Base-by-base conservation (phyloP, 129 eudicot genomes). In the Heracleum sosnowskyi region DNA sequence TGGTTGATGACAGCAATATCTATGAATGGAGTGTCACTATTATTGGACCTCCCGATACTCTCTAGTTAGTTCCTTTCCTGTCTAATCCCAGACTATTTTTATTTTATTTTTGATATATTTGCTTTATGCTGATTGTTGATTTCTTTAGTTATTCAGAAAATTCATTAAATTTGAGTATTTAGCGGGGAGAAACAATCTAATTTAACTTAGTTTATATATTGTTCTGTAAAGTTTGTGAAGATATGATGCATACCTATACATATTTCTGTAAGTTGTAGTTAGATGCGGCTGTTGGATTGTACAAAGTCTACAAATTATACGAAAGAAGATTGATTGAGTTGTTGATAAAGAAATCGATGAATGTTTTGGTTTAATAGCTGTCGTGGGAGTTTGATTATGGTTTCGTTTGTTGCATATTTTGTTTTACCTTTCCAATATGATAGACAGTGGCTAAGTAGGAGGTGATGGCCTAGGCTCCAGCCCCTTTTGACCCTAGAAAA, bases 1-100 rank as follows among this genome's bases (percentile, higher is more conserved):
- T 87, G 80, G 86, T 87, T 63, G 89, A 89, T 69, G 91, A 89
- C 64, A 79, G 79, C 80, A 85, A 89, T 76, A 37, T 89, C 4
- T 89, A 87, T 79, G 89, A 89, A 85, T 89, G 94, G 94, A 87
- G 86, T 45, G 89, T 89, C 22, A 83, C 89, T 20, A 66, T 89
- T 57, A 85, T 89, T 42, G 94, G 93, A 0, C 89, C 91, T 11
- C 87, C 87, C 13, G 93, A 85, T 69, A 89, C 93, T 4, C 78
- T 88, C 22, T 88, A 88, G 87, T 85, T 28, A 66, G 89, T 46
- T 49, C 62, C 64, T 63, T 77, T 6, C 35, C 41, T 0, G 18
- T 51, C 6, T 51, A 51, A 12, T 51, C 60, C n/a, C 28, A 18
- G 0, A 5, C 26, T 1, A 0, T 8, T 60, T 55, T 60, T 60